A percentile compares a stretch with the other conserved stretches of the same genome.
Evolutionary conservation across 768 basidiomycete species (phyloP).

Genomic region (Russula compacta): DNA sequence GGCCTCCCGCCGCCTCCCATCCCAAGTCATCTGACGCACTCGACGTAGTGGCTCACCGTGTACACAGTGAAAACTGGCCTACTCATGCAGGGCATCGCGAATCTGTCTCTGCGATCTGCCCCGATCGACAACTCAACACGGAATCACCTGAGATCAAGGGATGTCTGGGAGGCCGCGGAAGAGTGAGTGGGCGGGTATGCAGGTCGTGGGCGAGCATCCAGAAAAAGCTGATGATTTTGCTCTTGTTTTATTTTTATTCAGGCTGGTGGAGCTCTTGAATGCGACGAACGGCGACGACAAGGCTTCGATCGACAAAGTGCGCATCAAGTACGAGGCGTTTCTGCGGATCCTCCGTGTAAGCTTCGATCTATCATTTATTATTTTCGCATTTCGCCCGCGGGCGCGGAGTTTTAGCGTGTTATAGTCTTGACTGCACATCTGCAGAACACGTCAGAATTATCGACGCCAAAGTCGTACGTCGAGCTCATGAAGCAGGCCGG

Average conservation of each 20-base stretch:
- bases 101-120: not conserved
- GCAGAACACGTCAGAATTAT: slow-evolving; percentile 7
- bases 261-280: slow-evolving; percentile 3
- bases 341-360: slow-evolving; percentile 5
- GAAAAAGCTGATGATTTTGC: not conserved
- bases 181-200: not conserved
- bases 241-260: not conserved
- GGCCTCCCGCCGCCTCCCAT: not conserved
- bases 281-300: not conserved
- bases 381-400: too few species aligned
- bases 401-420: too few species aligned
- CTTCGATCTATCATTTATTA: too few species aligned
- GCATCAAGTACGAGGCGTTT: slow-evolving; percentile 7
- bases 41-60: not conserved
- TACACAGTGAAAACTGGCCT: slow-evolving; percentile 4
- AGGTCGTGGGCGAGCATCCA: not conserved
- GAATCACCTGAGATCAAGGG: slow-evolving; percentile 9
- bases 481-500: slow-evolving; percentile 14
- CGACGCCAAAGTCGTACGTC: slow-evolving; percentile 4
- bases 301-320: not conserved
- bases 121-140: not conserved
- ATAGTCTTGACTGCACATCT: slow-evolving; percentile 6
- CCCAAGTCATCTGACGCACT: not conserved
- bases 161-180: slow-evolving; percentile 7
- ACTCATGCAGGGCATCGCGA: slow-evolving; percentile 10